A percentile compares a stretch with the other conserved stretches of the same genome.
phyloP scores from a whole-genome alignment of 495 filamentous ascomycete genomes.

The Aspergillus sclerotioniger region DNA sequence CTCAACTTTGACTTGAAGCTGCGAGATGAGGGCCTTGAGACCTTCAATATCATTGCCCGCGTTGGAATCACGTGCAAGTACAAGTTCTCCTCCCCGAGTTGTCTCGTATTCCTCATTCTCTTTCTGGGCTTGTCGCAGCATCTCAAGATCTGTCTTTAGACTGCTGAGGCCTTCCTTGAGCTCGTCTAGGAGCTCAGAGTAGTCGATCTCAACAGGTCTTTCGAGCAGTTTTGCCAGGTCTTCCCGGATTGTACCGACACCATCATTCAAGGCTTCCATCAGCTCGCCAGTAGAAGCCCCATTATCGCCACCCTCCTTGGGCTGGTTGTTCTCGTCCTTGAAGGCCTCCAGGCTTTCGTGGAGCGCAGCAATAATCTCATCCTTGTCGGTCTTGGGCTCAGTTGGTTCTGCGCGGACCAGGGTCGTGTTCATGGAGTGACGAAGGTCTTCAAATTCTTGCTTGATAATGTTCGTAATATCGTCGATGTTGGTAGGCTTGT shows the following conservation, averaged over 20 bases:
- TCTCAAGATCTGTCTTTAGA: conserved; percentile 73
- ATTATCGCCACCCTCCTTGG: conserved; percentile 55
- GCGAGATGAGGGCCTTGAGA: conserved; percentile 75
- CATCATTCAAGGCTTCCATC: conserved; percentile 79
- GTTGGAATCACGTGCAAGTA: conserved; percentile 49
- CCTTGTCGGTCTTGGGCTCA: conserved; percentile 26
- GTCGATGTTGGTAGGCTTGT: conserved; percentile 18
- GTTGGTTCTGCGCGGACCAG: conserved; percentile 34
- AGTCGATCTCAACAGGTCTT: conserved; percentile 76
- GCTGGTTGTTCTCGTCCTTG: conserved; percentile 60
- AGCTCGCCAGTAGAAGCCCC: conserved; percentile 65
- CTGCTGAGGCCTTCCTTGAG: conserved; percentile 73
- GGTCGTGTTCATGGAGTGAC: conserved; percentile 53
- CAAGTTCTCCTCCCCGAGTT: conserved; percentile 50
- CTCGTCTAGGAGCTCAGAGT: conserved; percentile 81
- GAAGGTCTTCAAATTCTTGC: conserved; percentile 73
- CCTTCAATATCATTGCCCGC: conserved; percentile 75
- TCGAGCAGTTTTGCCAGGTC: conserved; percentile 76
- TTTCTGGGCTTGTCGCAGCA: conserved; percentile 55
- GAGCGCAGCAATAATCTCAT: conserved; percentile 65
- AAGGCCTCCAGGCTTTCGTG: conserved; percentile 67
- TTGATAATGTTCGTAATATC: conserved; percentile 53
- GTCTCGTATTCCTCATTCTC: conserved; percentile 41
- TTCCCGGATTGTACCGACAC: conserved; percentile 66
- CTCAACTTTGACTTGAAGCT: conserved; percentile 81